Base-by-base conservation (phyloP, 2,329 filamentous ascomycete species). In the Cadophora sp. region DNA sequence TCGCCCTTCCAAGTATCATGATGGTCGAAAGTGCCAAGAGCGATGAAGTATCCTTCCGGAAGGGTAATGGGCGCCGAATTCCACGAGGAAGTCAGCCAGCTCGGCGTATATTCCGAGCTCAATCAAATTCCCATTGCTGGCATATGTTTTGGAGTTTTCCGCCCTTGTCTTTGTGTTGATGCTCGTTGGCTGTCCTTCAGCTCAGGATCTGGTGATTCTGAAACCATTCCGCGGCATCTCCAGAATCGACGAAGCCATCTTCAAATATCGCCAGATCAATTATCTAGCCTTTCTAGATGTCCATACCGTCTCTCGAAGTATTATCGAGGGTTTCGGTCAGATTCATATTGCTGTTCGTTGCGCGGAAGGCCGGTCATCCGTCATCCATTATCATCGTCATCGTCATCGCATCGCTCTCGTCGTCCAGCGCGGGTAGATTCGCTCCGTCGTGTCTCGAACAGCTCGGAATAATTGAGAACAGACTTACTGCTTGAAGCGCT, bases 401-500 rank as follows among this genome's bases (percentile, higher is more conserved):
- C 46, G 16, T 46, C 50, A n/a, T 64, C 53, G 56, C 63, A 34
- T 62, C 34, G 64, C 65, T 48, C 59, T 62, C 24, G 14, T 62
- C 58, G 43, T 29, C 16, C 66, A 61, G 72, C 77, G 68, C 77
- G 40, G 51, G 29, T 34, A 56, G 26, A 58, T 66, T n/a, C 53
- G 37, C 67, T 68, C 65, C 24, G 37, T 27, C 26, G 14, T 31
- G 29, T 43, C 19, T 51, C 24, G 62, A 14, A 26, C 66, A 63
- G 68, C 61, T 61, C 64, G 69, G 68, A 68, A 69, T 69, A 29
- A 59, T 59, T 61, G 31, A 71, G 48, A 69, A 69, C 68, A 9
- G 71, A 89, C 92, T 85, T 91, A 97, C 93, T 82, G 91, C 91
- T 87, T 97, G 93, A 74, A 97, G 87, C 73, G 91, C 91, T 69